Percentiles rank a stretch among this genome's conserved stretches.
Evolutionary conservation across 495 filamentous ascomycete genomes (phyloP).

Genomic region (Hypoxylon subgilvum): DNA sequence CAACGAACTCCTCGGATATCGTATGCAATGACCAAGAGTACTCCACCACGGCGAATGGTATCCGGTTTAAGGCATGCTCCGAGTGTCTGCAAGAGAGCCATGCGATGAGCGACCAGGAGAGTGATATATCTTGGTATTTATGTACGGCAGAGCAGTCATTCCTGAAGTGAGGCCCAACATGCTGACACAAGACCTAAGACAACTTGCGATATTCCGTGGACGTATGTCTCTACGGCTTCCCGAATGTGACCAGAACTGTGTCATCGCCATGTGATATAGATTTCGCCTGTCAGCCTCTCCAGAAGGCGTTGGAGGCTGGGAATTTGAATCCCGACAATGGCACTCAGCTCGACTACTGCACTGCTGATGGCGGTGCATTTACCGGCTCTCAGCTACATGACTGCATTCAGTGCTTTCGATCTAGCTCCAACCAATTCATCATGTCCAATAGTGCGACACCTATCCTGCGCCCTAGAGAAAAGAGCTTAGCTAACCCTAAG

Average conservation of each 20-base stretch:
- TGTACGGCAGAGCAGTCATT: slow-evolving; percentile 40
- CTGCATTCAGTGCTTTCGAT: slow-evolving; percentile 40
- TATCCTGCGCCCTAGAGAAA: neutral
- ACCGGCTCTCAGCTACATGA: slow-evolving; percentile 17
- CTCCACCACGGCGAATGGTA: slow-evolving; percentile 49
- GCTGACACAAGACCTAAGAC: slow-evolving; percentile 29
- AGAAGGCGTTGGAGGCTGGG: slow-evolving; percentile 33
- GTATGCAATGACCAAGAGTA: slow-evolving; percentile 60
- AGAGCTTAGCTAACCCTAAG: slow-evolving; percentile 3
- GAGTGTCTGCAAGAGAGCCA: slow-evolving; percentile 65
- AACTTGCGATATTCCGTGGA: slow-evolving; percentile 52
- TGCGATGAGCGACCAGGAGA: slow-evolving; percentile 54
- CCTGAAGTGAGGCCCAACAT: neutral
- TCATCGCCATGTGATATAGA: slow-evolving; percentile 43
- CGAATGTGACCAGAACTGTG: slow-evolving; percentile 24
- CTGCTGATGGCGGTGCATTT: slow-evolving; percentile 31
- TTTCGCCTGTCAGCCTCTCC: slow-evolving; percentile 37
- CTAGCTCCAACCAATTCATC: slow-evolving; percentile 36
- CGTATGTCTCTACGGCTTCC: slow-evolving; percentile 48
- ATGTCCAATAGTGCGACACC: slow-evolving; percentile 42
- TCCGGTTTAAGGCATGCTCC: slow-evolving; percentile 62
- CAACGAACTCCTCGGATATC: slow-evolving; percentile 55
- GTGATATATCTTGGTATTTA: slow-evolving; percentile 65
- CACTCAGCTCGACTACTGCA: slow-evolving; percentile 39
- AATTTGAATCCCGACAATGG: slow-evolving; percentile 25